Conservation (phyloP, 108 stramenopile genomes). For the Epipyxis sp. region DNA sequence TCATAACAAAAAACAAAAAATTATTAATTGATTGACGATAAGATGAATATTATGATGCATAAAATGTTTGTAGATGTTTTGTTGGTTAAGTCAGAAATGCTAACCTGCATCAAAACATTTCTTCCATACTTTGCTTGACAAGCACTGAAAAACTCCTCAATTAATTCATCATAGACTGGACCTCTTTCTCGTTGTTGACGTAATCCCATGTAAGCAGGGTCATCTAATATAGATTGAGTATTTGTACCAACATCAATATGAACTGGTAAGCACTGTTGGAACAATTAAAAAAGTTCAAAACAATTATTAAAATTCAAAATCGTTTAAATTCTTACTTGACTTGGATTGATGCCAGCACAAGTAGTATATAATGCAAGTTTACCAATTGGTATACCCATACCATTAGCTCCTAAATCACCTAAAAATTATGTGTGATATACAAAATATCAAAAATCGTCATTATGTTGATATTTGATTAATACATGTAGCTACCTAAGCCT, state of each 20-base stretch:
- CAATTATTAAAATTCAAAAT: too few relatives aligned
- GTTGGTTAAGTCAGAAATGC: background rate
- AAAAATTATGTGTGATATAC: too few relatives aligned
- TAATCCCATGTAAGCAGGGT: slow-evolving; percentile 87
- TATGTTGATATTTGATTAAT: background rate
- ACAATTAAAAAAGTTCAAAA: slow-evolving; percentile 3
- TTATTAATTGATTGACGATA: slow-evolving; percentile 1
- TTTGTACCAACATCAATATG: slow-evolving; percentile 96
- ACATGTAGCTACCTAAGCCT: slow-evolving; percentile 70
- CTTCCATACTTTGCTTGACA: slow-evolving; percentile 86
- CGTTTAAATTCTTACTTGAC: too few relatives aligned
- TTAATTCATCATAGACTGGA: slow-evolving; percentile 70
- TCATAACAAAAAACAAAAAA: too few relatives aligned
- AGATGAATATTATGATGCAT: background rate
- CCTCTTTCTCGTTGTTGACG: slow-evolving; percentile 71
- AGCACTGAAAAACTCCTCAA: slow-evolving; percentile 95
- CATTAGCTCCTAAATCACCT: slow-evolving; percentile 22
- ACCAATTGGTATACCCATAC: slow-evolving; percentile 92
- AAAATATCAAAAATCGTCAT: background rate
- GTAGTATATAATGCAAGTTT: slow-evolving; percentile 92
- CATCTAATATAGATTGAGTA: slow-evolving; percentile 76
- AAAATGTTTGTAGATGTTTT: slow-evolving; percentile 11
- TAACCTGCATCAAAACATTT: slow-evolving; percentile 44
- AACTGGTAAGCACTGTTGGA: slow-evolving; percentile 90
- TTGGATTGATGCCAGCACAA: slow-evolving; percentile 93